phyloP scores from a whole-genome alignment of 805 yeast genomes.

The Wickerhamiella australiensis region DNA sequence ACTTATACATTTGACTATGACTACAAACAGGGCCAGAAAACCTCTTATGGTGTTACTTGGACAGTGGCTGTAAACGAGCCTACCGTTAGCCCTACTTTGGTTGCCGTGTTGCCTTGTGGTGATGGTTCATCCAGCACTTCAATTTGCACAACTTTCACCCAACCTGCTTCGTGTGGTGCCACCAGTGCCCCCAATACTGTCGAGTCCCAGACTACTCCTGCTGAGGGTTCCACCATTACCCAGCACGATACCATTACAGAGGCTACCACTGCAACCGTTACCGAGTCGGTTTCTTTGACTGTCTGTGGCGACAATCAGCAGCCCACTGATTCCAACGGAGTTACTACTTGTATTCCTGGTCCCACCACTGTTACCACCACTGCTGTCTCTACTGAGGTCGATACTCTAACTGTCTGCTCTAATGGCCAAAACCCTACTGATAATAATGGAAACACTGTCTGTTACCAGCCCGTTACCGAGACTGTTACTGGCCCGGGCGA shows the following conservation, averaged over 20 bases:
- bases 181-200: not conserved
- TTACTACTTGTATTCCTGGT: not conserved
- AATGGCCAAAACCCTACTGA: not conserved
- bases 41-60: conserved; percentile 19
- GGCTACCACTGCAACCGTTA: conserved; percentile 15
- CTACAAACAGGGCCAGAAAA: conserved; percentile 12
- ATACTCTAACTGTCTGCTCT: conserved; percentile 4
- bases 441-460: conserved; percentile 2
- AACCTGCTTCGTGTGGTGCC: conserved; percentile 2
- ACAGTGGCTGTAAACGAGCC: conserved; percentile 16
- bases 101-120: conserved; percentile 3
- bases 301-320: not conserved
- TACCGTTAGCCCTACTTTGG: conserved; percentile 7
- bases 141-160: conserved; percentile 7
- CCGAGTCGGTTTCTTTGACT: conserved; percentile 18
- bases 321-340: conserved; percentile 1
- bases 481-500: conserved; percentile 6
- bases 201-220: no score
- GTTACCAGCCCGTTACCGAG: conserved; percentile 6
- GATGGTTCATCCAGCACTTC: conserved; percentile 2
- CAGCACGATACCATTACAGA: conserved; percentile 6
- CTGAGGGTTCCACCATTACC: not conserved
- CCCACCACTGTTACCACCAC: conserved; percentile 6
- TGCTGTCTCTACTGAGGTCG: not conserved
- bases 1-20: conserved; percentile 21